Evolutionary conservation across 805 yeast species (phyloP), one percentile per base, ranked within the genome.

Genomic region (Scheffersomyces amazonensis): DNA sequence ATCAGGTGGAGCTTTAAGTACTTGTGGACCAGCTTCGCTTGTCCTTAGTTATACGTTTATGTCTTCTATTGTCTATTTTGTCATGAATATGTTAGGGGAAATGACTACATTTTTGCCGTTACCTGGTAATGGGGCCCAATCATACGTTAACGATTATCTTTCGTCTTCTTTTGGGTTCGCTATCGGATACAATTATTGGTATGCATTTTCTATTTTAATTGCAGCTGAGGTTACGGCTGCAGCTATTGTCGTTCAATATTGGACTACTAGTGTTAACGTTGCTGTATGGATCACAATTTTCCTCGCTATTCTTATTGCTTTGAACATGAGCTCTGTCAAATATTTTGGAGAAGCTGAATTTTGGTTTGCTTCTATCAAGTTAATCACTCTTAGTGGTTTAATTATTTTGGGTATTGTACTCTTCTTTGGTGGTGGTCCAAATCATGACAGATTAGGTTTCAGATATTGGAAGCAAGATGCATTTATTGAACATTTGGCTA

Each of bases 21-120:
- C 71, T 15, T 83, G 83, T 51, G 88, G 88, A 30, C 83, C 86
- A 4, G 85, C 80, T 2, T 75, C 82, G 23, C 56, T 81, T 24
- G 67, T 81, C 35, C 74, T 81, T 30, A 41, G 53, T 15, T 56
- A 55, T 32, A 13, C 43, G 21, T 34, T 54, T 12, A 52, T 58
- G 52, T 46, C 59, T 1, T 35, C 49, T 20, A 50, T 54, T 9
- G 47, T 62, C 18, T 64, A 47, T 39, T 53, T 54, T 35, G 60
- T 60, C 23, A 59, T 62, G 66, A 56, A 54, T 35, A 44, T 51
- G 50, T 46, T 63, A 44, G 66, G 56, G 0, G 62, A 62, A 50
- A 60, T 56, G 66, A 50, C 64, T 11, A 52, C 61, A 2, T 62
- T 56, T 35, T 55, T 58, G 36, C 69, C 67, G 1, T 47, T 62